Evolutionary conservation across 2,329 filamentous ascomycete species (phyloP), one percentile per base, ranked within the genome.

Genomic region (Colletotrichum sp.): DNA sequence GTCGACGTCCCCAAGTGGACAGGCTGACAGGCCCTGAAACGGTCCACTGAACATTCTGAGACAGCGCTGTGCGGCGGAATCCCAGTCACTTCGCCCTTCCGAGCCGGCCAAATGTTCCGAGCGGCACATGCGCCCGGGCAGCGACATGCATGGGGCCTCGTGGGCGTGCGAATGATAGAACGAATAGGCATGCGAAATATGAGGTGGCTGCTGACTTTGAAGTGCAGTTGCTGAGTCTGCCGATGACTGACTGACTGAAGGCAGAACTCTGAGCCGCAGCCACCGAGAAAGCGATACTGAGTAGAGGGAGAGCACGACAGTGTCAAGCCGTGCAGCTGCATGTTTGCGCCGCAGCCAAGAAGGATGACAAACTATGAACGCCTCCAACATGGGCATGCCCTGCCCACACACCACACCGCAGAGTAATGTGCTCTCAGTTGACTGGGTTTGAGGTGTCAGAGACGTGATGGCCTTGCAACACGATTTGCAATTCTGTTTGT

Each of bases 21-120:
- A 43, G 52, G 52, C 55, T 43, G 63, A 58, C 69, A 67, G 69
- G 63, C 69, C 73, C 73, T 75, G 73, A 75, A 75, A 75, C 73
- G 43, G 26, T 32, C 58, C 58, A 68, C 73, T 26, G 38, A 52
- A 30, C 18, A 55, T 63, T 73, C 73, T 69, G 73, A 75, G 73
- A 75, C 73, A 38, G 34, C 56, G 18, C 64, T 48, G 43, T 34
- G 69, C 56, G 63, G 48, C 69, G 56, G 55, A 21, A 73, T 63
- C 63, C 73, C 34, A 18, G 58, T 48, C 30, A 59, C 32, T 12
- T 63, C 32, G 68, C 64, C 36, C 34, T 16, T 58, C 56, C 63
- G 69, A 68, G 69, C 36, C 59, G 38, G 69, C 32, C 16, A 32
- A 58, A 48, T 63, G 14, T 68, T 55, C 63, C 69, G 56, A 75